Evolutionary conservation across 2,329 filamentous ascomycete species (phyloP).

Genomic region (Penicillium sp.): DNA sequence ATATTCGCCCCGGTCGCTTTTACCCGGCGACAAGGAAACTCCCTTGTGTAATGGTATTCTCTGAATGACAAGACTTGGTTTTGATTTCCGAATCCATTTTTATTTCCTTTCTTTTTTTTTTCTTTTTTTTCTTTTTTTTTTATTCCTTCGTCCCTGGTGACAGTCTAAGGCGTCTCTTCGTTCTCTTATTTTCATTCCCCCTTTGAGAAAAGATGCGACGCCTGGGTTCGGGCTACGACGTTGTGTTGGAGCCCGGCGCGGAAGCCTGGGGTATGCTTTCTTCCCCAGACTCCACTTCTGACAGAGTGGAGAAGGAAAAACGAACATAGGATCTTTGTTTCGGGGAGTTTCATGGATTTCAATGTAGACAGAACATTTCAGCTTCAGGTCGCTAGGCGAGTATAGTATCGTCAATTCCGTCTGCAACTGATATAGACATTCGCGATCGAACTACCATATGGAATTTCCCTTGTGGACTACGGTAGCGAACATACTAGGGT

Average conservation of each 20-base stretch:
- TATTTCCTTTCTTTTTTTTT: no score
- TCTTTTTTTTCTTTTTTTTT: neutral
- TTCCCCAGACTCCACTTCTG: constrained; percentile 1
- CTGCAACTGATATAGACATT: neutral
- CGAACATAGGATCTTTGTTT: neutral
- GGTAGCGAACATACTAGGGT: neutral
- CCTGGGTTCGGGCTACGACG: neutral
- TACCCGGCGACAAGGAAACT: neutral
- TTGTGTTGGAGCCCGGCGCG: neutral
- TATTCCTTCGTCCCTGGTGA: neutral
- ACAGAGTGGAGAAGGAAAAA: neutral
- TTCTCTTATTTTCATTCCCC: neutral
- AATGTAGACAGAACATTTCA: neutral
- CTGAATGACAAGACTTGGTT: constrained; percentile 5
- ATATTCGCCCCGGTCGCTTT: constrained; percentile 7
- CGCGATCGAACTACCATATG: neutral
- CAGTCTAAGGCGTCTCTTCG: neutral
- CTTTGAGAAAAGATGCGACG: neutral
- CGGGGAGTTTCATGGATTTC: neutral
- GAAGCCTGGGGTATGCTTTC: constrained; percentile 3
- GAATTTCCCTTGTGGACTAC: neutral
- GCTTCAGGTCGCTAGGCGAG: neutral
- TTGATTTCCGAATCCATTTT: no score
- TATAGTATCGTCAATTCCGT: neutral
- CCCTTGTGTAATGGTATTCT: constrained; percentile 9